Percentiles rank a stretch among this genome's conserved stretches.
Conservation (phyloP, 371 early-diverging fungal species). For the Mortierella sp. region DNA sequence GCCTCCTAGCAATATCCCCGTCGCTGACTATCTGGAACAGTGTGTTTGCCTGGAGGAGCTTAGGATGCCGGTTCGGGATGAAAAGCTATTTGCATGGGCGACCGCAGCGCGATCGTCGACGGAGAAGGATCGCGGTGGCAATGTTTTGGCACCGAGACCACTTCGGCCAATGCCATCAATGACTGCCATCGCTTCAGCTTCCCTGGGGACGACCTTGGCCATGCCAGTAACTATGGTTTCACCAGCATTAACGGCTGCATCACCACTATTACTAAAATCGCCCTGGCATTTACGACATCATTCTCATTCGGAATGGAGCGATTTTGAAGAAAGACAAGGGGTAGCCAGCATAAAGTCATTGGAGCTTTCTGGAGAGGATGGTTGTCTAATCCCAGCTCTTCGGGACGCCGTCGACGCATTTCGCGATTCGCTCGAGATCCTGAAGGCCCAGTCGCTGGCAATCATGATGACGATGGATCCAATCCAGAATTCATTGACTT, state of each 20-base stretch:
- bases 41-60: constrained; percentile 30
- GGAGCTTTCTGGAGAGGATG: constrained; percentile 48
- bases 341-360: constrained; percentile 21
- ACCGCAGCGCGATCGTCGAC: neutral
- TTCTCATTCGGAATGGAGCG: constrained; percentile 12
- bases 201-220: neutral
- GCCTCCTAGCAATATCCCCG: constrained; percentile 25
- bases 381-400: constrained; percentile 36
- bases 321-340: constrained; percentile 1
- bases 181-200: neutral
- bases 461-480: constrained; percentile 16
- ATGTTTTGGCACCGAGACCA: neutral
- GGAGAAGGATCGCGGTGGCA: constrained; percentile 5
- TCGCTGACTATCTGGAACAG: constrained; percentile 19
- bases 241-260: neutral
- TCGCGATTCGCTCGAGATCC: constrained; percentile 37
- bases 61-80: constrained; percentile 44
- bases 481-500: neutral
- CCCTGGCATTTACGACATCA: constrained; percentile 23
- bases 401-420: constrained; percentile 41
- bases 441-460: constrained; percentile 33
- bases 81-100: constrained; percentile 43
- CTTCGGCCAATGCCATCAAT: neutral
- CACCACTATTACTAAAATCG: neutral
- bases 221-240: neutral